These are phyloP conservation scores for Debaryomyces coudertii DNA, from an alignment of 1,139 yeast genomes.

Conservation along the genomic window DNA sequence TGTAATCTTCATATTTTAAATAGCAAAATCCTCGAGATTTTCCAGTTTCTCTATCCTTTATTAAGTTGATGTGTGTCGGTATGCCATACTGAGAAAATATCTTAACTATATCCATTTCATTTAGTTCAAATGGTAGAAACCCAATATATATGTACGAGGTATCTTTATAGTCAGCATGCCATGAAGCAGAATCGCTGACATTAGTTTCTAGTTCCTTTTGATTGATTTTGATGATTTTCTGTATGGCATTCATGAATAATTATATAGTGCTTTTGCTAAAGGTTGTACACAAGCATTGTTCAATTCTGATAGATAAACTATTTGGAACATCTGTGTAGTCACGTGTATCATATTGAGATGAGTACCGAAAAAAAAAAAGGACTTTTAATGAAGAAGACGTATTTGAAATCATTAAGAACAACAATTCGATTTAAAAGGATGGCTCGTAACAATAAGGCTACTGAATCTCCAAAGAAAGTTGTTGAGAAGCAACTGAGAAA, in stretches of 20 bases:
- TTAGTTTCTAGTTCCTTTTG: conserved; percentile 66
- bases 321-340: conserved; percentile 1
- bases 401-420: not conserved
- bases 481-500: conserved; percentile 16
- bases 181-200: conserved; percentile 67
- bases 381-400: not conserved
- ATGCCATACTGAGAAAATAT: conserved; percentile 90
- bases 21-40: conserved; percentile 79
- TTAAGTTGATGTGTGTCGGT: conserved; percentile 75
- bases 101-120: conserved; percentile 73
- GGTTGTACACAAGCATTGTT: not conserved
- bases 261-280: not conserved
- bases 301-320: not conserved
- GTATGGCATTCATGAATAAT: conserved; percentile 42
- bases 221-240: conserved; percentile 62
- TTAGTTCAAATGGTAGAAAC: conserved; percentile 63
- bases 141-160: conserved; percentile 66
- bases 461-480: conserved; percentile 7
- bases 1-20: conserved; percentile 78
- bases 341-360: conserved; percentile 10
- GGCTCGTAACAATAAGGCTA: conserved; percentile 16
- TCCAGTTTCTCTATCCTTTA: conserved; percentile 71
- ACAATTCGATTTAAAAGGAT: conserved; percentile 10
- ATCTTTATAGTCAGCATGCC: conserved; percentile 87
- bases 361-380: conserved; percentile 9